Conservation (phyloP, 441 rosid genomes). For the Euphorbia celastroides region DNA sequence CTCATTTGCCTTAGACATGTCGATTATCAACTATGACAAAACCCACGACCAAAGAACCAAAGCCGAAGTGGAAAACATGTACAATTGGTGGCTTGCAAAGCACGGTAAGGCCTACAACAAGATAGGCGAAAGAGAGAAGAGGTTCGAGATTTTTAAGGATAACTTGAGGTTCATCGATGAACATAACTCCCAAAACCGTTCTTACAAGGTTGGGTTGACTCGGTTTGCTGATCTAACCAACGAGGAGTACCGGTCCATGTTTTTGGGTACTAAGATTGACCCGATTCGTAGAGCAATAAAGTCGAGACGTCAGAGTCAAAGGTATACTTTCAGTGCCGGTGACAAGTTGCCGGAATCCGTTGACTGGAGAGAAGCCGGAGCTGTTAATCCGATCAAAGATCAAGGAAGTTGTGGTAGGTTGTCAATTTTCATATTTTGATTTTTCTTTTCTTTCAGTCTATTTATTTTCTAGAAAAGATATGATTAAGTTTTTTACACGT, state of each 20-base stretch:
- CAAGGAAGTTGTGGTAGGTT: too few species aligned
- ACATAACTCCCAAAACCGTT: constrained; percentile 55
- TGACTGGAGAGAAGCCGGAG: constrained; percentile 84
- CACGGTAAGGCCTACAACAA: constrained; percentile 66
- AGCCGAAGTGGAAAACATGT: constrained; percentile 47
- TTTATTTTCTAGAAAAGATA: not conserved
- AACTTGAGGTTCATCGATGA: constrained; percentile 72
- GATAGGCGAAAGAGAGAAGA: constrained; percentile 60
- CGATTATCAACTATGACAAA: constrained; percentile 48
- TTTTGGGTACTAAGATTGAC: constrained; percentile 57
- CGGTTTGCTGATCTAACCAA: constrained; percentile 86
- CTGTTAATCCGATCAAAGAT: constrained; percentile 71
- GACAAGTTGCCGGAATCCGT: constrained; percentile 64
- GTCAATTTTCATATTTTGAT: not conserved
- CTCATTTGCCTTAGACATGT: constrained; percentile 58
- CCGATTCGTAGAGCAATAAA: too few species aligned
- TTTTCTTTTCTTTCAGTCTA: not conserved
- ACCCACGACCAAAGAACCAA: constrained; percentile 30
- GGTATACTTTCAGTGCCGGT: constrained; percentile 44
- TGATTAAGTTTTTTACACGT: not conserved
- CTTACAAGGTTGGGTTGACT: constrained; percentile 61
- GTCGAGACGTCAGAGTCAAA: constrained; percentile 25
- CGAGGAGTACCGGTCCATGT: constrained; percentile 76
- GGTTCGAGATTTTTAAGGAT: constrained; percentile 77
- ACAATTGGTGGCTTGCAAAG: constrained; percentile 63